Conservation (phyloP, 306 rosid species). For the Begonia fuchsioides region DNA sequence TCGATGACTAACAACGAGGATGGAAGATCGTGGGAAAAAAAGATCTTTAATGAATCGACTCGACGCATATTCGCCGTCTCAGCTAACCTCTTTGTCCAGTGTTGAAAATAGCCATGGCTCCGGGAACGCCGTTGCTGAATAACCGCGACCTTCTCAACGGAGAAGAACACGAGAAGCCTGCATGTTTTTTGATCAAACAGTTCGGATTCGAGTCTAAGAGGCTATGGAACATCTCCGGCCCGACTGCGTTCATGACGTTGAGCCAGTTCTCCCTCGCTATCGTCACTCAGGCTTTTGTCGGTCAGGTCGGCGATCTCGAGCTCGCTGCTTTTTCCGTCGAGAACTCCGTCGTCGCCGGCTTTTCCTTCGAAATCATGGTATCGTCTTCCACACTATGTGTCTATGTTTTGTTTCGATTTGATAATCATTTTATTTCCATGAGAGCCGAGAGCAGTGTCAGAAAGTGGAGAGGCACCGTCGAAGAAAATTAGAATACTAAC, state of each 20-base stretch:
- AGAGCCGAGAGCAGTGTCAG: no score
- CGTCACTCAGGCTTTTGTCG: constrained; percentile 55
- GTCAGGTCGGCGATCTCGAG: constrained; percentile 46
- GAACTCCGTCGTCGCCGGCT: constrained; percentile 76
- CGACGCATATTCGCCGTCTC: no score
- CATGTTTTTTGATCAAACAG: neutral
- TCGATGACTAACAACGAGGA: no score
- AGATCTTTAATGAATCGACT: no score
- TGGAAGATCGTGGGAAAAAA: no score
- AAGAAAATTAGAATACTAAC: no score
- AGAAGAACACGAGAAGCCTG: neutral
- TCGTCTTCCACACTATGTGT: neutral
- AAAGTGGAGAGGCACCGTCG: no score
- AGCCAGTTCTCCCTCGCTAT: constrained; percentile 76
- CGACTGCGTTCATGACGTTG: neutral
- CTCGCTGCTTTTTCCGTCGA: constrained; percentile 81
- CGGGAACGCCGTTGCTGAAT: constrained; percentile 8
- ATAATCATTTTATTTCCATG: no score
- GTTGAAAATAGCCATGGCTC: constrained; percentile 3
- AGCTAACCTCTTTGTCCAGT: no score
- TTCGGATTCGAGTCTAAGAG: neutral
- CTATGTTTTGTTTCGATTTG: neutral
- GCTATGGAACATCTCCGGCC: neutral
- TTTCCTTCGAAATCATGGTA: constrained; percentile 66
- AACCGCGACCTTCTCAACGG: neutral